Conservation (phyloP, 2,329 filamentous ascomycete species). For the Fusarium verrucosum region DNA sequence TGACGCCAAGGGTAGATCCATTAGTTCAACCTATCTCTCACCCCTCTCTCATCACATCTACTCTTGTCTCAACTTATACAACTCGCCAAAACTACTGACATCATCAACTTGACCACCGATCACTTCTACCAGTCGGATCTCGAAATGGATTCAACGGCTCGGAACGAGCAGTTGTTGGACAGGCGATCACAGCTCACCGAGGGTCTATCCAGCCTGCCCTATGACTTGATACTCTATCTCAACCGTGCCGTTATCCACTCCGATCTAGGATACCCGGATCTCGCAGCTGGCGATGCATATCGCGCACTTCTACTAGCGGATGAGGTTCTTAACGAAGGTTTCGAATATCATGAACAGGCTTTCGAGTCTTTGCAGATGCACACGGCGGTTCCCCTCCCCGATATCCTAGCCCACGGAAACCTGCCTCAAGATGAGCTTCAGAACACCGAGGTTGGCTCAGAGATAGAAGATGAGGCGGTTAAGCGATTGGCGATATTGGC, state of each 20-base stretch:
- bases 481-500: slow-evolving; percentile 58
- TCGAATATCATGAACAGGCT: slow-evolving; percentile 81
- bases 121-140: background rate
- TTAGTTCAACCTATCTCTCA: slow-evolving; percentile 20
- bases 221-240: slow-evolving; percentile 71
- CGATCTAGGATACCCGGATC: slow-evolving; percentile 84
- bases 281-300: slow-evolving; percentile 90
- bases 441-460: slow-evolving; percentile 47
- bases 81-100: background rate
- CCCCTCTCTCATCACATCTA: background rate
- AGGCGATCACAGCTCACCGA: slow-evolving; percentile 67
- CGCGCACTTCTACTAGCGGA: slow-evolving; percentile 87
- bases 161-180: slow-evolving; percentile 58
- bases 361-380: slow-evolving; percentile 58
- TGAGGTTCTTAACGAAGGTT: slow-evolving; percentile 78
- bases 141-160: slow-evolving; percentile 49
- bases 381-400: slow-evolving; percentile 50
- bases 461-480: slow-evolving; percentile 48
- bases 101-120: background rate
- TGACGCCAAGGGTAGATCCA: slow-evolving; percentile 9
- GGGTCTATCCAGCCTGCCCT: slow-evolving; percentile 61
- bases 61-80: slow-evolving; percentile 14
- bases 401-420: slow-evolving; percentile 58
- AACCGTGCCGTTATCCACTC: slow-evolving; percentile 77
- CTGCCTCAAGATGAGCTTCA: slow-evolving; percentile 51